These are phyloP conservation scores for Heliamphora pulchella DNA, from an alignment of 179 eudicot genomes.

Conservation along the genomic window DNA sequence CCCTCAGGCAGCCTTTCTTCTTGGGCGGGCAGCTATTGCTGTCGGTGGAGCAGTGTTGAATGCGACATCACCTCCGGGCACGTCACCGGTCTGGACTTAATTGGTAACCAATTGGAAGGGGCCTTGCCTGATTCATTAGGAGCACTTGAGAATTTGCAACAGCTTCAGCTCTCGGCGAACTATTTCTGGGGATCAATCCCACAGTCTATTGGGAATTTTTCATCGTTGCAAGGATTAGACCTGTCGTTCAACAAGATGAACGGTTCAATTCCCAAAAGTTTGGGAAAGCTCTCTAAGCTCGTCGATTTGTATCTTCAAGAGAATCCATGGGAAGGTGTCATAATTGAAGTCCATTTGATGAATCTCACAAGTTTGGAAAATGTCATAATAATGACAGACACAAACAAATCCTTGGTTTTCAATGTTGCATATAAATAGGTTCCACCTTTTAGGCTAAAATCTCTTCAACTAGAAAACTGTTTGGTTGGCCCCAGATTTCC, in stretches of 20 bases:
- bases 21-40: too few species aligned
- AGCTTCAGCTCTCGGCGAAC: not conserved
- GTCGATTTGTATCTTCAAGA: not conserved
- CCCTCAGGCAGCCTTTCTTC: too few species aligned
- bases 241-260: slow-evolving; percentile 8
- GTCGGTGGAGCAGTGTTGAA: too few species aligned
- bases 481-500: slow-evolving; percentile 14
- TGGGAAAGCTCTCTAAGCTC: slow-evolving; percentile 9
- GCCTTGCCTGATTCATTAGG: slow-evolving; percentile 11
- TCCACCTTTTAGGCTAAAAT: slow-evolving; percentile 12
- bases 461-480: not conserved
- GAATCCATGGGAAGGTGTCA: slow-evolving; percentile 6
- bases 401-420: not conserved
- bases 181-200: slow-evolving; percentile 14
- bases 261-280: slow-evolving; percentile 16
- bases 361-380: slow-evolving; percentile 7
- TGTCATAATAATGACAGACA: not conserved
- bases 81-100: not conserved
- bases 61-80: too few species aligned
- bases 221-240: not conserved
- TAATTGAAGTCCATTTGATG: not conserved
- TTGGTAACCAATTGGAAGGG: not conserved
- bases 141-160: not conserved
- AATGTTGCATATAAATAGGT: slow-evolving; percentile 7
- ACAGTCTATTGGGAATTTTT: not conserved